These are phyloP conservation scores for Xylaria sp. DNA, from an alignment of 2,329 filamentous ascomycete species.

Conservation along the genomic window DNA sequence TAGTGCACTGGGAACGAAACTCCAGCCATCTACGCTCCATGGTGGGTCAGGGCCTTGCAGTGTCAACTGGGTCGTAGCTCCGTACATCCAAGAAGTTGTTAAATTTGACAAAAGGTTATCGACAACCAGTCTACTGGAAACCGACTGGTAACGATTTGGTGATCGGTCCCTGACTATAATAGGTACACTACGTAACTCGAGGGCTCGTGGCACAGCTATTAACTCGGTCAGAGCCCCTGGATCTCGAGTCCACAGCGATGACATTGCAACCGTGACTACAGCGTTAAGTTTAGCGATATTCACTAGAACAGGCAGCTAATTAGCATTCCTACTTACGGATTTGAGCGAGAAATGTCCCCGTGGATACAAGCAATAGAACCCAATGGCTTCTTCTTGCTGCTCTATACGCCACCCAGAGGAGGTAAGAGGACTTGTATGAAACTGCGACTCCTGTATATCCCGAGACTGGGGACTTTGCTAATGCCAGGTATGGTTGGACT, in stretches of 20 bases:
- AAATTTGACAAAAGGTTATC: too few species aligned
- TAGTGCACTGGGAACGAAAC: constrained; percentile 21
- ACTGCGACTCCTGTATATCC: constrained; percentile 18
- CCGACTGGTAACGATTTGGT: too few species aligned
- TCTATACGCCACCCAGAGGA: constrained; percentile 19
- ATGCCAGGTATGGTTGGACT: constrained; percentile 24
- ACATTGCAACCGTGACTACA: constrained; percentile 29
- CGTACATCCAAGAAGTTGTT: constrained; percentile 29
- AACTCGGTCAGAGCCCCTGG: constrained; percentile 11
- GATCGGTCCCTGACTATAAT: too few species aligned
- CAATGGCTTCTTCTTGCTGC: constrained; percentile 21
- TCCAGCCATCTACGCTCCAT: constrained; percentile 28
- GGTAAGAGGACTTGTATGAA: constrained; percentile 27
- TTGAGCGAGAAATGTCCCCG: constrained; percentile 21
- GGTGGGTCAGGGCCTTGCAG: constrained; percentile 22
- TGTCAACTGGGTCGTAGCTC: constrained; percentile 20
- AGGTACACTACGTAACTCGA: constrained; percentile 21
- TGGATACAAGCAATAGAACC: constrained; percentile 18
- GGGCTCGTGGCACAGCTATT: constrained; percentile 3
- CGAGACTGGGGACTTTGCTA: constrained; percentile 18
- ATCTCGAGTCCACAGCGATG: constrained; percentile 19
- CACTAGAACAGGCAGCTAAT: neutral
- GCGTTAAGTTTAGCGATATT: neutral
- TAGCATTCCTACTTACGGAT: constrained; percentile 22
- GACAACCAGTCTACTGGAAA: too few species aligned